These are phyloP conservation scores for Erythrobasidium yunnanense DNA, from an alignment of 768 basidiomycete genomes.

Conservation along the genomic window DNA sequence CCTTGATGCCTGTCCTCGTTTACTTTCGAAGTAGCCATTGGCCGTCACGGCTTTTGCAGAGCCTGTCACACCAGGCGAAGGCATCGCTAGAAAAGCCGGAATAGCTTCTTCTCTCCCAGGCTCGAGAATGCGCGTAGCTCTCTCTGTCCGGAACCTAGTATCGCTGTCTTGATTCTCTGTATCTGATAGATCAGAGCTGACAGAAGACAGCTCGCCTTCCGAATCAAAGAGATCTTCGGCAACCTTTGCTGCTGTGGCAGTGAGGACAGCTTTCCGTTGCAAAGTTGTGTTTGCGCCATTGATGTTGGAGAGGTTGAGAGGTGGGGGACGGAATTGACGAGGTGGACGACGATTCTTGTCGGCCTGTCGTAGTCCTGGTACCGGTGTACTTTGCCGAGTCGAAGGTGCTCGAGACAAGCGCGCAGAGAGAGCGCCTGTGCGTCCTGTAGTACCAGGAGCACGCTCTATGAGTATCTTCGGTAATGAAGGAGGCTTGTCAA, in stretches of 20 bases:
- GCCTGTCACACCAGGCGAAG: not conserved
- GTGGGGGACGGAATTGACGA: not conserved
- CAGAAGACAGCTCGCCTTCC: constrained; percentile 18
- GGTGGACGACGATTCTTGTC: constrained; percentile 4
- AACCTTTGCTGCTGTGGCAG: not conserved
- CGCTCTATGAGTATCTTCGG: not conserved
- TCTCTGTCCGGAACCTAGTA: constrained; percentile 6
- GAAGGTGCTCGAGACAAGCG: not conserved
- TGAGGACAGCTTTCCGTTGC: not conserved
- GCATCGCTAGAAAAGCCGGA: not conserved
- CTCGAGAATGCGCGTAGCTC: not conserved
- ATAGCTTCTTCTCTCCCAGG: not conserved
- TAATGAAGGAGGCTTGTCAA: not conserved
- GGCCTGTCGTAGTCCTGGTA: not conserved
- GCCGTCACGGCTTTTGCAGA: not conserved
- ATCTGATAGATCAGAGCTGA: constrained; percentile 6
- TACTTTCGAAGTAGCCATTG: not conserved
- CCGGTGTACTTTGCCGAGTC: not conserved
- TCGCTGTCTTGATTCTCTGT: constrained; percentile 12
- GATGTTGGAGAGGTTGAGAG: not conserved
- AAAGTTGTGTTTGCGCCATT: not conserved
- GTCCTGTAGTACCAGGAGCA: not conserved
- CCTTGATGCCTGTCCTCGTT: not conserved
- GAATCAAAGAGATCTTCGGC: constrained; percentile 6
- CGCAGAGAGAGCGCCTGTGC: not conserved